Evolutionary conservation across 768 basidiomycete genomes (phyloP).

Genomic region (Psilocybe cyanescens): DNA sequence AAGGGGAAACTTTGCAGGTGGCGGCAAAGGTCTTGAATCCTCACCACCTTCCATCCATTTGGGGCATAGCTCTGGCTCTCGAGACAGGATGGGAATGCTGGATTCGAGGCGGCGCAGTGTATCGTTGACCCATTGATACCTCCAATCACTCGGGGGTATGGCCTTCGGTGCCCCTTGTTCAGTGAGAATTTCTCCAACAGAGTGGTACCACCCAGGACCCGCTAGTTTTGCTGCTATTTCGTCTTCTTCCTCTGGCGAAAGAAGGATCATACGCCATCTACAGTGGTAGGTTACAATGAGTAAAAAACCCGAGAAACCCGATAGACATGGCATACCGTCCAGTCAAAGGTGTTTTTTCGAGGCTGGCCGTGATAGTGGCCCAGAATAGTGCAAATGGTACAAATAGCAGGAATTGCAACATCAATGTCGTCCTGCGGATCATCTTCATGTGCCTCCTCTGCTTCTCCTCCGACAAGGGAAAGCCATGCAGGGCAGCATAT

Average conservation of each 20-base stretch:
- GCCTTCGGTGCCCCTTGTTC: slow-evolving; percentile 63
- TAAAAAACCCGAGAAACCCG: not conserved
- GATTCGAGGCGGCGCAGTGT: slow-evolving; percentile 79
- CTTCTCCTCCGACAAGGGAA: slow-evolving; percentile 56
- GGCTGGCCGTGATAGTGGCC: slow-evolving; percentile 70
- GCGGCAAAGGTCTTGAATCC: slow-evolving; percentile 67
- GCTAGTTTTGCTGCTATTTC: slow-evolving; percentile 82
- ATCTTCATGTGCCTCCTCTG: slow-evolving; percentile 48
- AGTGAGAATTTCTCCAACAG: slow-evolving; percentile 79
- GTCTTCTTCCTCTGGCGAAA: slow-evolving; percentile 94
- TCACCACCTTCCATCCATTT: slow-evolving; percentile 58
- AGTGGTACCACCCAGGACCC: slow-evolving; percentile 85
- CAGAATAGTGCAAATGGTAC: slow-evolving; percentile 67
- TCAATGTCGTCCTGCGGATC: slow-evolving; percentile 50
- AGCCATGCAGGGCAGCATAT: slow-evolving; percentile 51
- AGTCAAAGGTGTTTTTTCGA: slow-evolving; percentile 83
- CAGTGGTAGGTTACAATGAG: slow-evolving; percentile 4
- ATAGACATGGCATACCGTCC: slow-evolving; percentile 60
- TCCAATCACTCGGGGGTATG: slow-evolving; percentile 84
- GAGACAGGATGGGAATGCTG: slow-evolving; percentile 69
- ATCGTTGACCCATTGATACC: slow-evolving; percentile 83
- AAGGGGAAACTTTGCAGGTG: slow-evolving; percentile 81
- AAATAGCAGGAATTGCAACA: slow-evolving; percentile 60
- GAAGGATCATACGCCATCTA: slow-evolving; percentile 86
- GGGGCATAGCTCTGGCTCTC: slow-evolving; percentile 56